Percentiles rank a stretch among this genome's conserved stretches.
phyloP scores from a whole-genome alignment of 768 basidiomycete species.

The Collybia sp. region DNA sequence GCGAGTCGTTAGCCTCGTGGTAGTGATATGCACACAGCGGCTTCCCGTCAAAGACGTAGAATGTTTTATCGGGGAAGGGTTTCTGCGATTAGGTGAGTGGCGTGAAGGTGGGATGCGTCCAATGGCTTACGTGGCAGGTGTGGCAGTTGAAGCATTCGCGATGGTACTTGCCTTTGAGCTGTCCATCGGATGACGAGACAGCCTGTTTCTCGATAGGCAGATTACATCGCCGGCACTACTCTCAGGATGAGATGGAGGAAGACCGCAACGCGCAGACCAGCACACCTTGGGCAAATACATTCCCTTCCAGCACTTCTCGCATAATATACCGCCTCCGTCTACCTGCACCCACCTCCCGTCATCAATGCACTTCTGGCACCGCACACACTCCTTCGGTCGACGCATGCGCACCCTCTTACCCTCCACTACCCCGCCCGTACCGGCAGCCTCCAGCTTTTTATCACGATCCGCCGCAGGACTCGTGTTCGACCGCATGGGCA shows the following conservation, averaged over 20 bases:
- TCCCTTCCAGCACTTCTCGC: conserved; percentile 92
- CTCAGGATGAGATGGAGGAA: background rate
- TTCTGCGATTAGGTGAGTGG: conserved; percentile 35
- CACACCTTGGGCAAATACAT: conserved; percentile 91
- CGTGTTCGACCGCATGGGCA: conserved; percentile 53
- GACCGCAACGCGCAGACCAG: conserved; percentile 7
- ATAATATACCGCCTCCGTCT: conserved; percentile 73
- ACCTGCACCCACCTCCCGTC: conserved; percentile 81
- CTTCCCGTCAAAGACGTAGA: conserved; percentile 89
- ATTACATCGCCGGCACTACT: conserved; percentile 82
- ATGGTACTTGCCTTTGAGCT: conserved; percentile 95
- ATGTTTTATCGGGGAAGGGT: conserved; percentile 88
- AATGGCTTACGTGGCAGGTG: conserved; percentile 61
- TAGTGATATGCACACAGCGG: conserved; percentile 92
- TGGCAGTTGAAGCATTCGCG: conserved; percentile 88
- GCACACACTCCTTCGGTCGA: conserved; percentile 50
- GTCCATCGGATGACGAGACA: conserved; percentile 88
- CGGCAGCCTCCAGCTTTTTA: conserved; percentile 14
- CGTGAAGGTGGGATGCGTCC: conserved; percentile 1
- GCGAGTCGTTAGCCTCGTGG: conserved; percentile 85
- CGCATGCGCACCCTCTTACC: conserved; percentile 24
- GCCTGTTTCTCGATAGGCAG: conserved; percentile 87
- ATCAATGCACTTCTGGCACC: conserved; percentile 66
- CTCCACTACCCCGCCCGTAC: conserved; percentile 9
- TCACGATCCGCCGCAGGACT: conserved; percentile 27